Base-by-base conservation (phyloP, 2,329 filamentous ascomycete species). In the Lecanicillium sp. region DNA sequence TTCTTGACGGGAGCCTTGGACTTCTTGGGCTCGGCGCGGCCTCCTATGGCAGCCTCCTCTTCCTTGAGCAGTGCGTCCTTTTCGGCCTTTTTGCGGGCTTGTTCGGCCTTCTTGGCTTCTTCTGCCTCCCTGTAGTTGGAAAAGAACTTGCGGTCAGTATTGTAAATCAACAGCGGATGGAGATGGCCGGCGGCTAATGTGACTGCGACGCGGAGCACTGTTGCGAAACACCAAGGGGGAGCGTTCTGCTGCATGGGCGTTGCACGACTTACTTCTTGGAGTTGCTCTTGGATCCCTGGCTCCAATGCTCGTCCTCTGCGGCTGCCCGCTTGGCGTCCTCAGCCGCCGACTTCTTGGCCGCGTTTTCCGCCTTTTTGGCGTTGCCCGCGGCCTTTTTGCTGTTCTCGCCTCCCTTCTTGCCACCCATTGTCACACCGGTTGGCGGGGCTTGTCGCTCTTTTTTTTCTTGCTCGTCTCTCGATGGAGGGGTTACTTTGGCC, bases 321-420 rank as follows among this genome's bases (percentile, higher is more conserved):
- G 69, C 75, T 4, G 78, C 78, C 39, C 70, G 74, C 62, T 81
- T 81, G 28, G 74, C 66, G 29, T 87, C 75, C 43, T 81, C 80
- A 3, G 63, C 79, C 0, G 87, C 86, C 43, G 81, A 73, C 65
- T 97, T 97, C 41, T 74, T 66, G 8, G 86, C 84, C 1, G 88
- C 90, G 3, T 79, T 81, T 35, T 96, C 88, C 46, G 88, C 88
- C 72, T 98, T 97, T 65, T 87, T 77, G 46, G 89, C 88, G 62
- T 96, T 87, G 47, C 90, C 92, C 8, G 82, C 78, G 3, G 68
- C 87, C 70, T 97, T 97, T 67, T 95, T 97, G 60, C 74, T 83
- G 65, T 84, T 87, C 46, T 94, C 88, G 39, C 71, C 76, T 39
- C 71, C 76, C 62, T 85, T 89, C 64, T 85, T 87, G 51, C 73